phyloP scores from a whole-genome alignment of 768 basidiomycete species.

The Boletus vermiculosoides region DNA sequence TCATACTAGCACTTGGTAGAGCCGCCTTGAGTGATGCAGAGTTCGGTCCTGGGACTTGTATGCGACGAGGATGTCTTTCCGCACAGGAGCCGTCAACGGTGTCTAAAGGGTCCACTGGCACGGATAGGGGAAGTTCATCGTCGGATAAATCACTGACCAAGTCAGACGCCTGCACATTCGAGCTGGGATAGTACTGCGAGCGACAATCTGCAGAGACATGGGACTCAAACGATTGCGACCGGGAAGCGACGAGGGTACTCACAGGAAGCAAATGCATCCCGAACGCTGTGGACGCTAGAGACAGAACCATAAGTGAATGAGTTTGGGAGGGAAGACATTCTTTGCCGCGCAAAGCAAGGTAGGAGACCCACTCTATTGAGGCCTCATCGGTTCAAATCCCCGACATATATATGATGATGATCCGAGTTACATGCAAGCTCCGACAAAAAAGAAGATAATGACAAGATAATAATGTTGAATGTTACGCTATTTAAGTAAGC shows the following conservation, averaged over 20 bases:
- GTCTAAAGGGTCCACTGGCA: not conserved
- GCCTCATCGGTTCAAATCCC: too few species aligned
- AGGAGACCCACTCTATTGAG: not conserved
- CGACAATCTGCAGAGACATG: constrained; percentile 52
- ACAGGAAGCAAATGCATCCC: constrained; percentile 64
- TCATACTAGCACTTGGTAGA: constrained; percentile 22
- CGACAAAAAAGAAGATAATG: not conserved
- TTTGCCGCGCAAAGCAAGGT: not conserved
- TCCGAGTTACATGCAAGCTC: constrained; percentile 3
- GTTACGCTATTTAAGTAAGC: not conserved
- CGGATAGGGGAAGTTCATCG: constrained; percentile 22
- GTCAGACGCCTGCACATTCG: constrained; percentile 53
- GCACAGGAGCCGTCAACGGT: not conserved
- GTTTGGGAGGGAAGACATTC: constrained; percentile 50
- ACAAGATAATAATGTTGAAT: too few species aligned
- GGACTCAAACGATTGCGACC: not conserved
- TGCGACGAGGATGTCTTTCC: constrained; percentile 8
- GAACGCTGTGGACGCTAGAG: constrained; percentile 47
- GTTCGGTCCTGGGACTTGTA: not conserved
- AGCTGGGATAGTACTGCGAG: constrained; percentile 64
- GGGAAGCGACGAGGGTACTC: constrained; percentile 19
- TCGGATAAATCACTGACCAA: constrained; percentile 39
- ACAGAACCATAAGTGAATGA: constrained; percentile 47
- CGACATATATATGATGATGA: not conserved
- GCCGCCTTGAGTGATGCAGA: constrained; percentile 10